Conservation (phyloP, 2,329 filamentous ascomycete species). For the Ceratocystiopsis minuta region DNA sequence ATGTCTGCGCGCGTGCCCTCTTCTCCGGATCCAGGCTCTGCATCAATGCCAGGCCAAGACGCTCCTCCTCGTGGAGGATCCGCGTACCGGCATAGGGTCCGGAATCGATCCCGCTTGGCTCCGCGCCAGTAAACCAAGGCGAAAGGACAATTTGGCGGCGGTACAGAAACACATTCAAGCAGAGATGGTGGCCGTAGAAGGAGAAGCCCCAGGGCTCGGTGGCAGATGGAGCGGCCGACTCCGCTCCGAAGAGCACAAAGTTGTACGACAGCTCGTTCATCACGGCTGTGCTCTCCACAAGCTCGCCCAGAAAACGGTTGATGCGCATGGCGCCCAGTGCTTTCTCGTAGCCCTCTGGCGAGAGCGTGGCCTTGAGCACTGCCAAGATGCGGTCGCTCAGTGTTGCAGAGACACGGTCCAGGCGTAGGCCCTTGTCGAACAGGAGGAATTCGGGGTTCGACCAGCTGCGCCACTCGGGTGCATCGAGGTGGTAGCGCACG, state of each 20-base stretch:
- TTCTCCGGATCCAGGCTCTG: constrained; percentile 32
- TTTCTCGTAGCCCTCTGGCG: constrained; percentile 53
- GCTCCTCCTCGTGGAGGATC: constrained; percentile 48
- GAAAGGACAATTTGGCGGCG: constrained; percentile 46
- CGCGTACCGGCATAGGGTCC: constrained; percentile 44
- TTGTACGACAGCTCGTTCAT: constrained; percentile 62
- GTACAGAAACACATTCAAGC: constrained; percentile 52
- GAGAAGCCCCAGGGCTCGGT: constrained; percentile 50
- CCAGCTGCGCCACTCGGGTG: constrained; percentile 52
- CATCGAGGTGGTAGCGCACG: constrained; percentile 44
- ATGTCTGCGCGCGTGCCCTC: constrained; percentile 36
- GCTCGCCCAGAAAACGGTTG: constrained; percentile 56
- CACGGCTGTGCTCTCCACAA: constrained; percentile 41
- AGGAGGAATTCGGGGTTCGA: constrained; percentile 59
- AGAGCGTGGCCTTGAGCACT: constrained; percentile 41
- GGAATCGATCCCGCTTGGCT: constrained; percentile 56
- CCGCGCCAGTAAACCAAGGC: constrained; percentile 64
- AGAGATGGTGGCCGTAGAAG: constrained; percentile 66
- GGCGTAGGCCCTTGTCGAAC: constrained; percentile 47
- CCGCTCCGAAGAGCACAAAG: constrained; percentile 1
- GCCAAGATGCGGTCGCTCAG: constrained; percentile 31
- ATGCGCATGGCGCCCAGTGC: constrained; percentile 52
- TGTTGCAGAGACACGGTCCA: constrained; percentile 36
- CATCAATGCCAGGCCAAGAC: constrained; percentile 50
- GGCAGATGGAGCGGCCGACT: constrained; percentile 21